Conservation (phyloP, 345 rosid genomes). For the Aquilaria malaccensis region DNA sequence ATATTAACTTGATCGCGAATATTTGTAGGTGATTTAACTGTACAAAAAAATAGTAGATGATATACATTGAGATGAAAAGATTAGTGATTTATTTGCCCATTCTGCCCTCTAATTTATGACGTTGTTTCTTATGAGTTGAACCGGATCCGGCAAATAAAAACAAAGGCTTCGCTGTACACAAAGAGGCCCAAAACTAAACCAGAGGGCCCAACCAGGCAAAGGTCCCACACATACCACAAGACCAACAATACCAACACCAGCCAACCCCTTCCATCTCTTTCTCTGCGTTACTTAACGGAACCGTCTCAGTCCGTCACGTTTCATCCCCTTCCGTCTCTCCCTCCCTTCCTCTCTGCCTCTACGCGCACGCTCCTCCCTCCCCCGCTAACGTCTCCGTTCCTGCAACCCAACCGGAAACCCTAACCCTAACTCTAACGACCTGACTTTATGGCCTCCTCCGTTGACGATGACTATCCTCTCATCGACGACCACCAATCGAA, state of each 20-base stretch:
- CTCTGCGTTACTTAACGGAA: conserved; percentile 37
- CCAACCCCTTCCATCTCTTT: conserved; percentile 5
- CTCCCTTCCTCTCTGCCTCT: conserved; percentile 15
- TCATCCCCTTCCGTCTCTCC: conserved; percentile 43
- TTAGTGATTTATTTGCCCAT: no score
- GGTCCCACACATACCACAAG: conserved; percentile 11
- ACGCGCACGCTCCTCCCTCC: conserved; percentile 9
- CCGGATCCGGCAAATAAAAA: no score
- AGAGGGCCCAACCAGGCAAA: no score
- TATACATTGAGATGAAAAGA: no score
- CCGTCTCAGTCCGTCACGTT: conserved; percentile 56
- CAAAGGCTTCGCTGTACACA: no score
- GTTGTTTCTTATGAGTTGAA: no score
- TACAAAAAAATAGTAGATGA: no score
- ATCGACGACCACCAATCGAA: conserved; percentile 53
- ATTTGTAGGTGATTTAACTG: no score
- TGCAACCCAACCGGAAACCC: conserved; percentile 7
- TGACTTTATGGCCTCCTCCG: conserved; percentile 61
- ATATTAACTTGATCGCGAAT: no score
- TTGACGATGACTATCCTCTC: conserved; percentile 81
- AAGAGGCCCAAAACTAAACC: neutral
- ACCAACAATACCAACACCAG: conserved; percentile 8
- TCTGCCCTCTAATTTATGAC: no score
- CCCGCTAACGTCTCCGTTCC: conserved; percentile 59
- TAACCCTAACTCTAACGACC: conserved; percentile 57